These are phyloP conservation scores for Tetrahymena thermophila DNA, from an alignment of 73 alveolate genomes.

Conservation along the genomic window DNA sequence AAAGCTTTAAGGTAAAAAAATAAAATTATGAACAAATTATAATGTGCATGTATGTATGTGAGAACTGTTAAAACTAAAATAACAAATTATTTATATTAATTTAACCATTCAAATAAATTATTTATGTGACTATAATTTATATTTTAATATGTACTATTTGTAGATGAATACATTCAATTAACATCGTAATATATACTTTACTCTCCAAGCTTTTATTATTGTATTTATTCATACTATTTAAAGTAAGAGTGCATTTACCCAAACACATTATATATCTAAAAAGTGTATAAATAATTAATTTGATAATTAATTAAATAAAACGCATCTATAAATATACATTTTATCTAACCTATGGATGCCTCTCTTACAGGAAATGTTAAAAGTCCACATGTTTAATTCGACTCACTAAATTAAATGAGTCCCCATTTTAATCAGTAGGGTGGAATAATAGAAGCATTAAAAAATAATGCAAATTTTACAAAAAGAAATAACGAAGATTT, in stretches of 20 bases:
- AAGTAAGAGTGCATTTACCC: too few species aligned
- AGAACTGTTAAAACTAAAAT: too few species aligned
- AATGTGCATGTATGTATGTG: too few species aligned
- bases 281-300: background rate
- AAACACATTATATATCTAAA: too few species aligned
- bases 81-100: background rate
- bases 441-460: background rate
- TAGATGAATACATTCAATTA: background rate
- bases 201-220: background rate
- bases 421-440: background rate
- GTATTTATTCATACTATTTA: too few species aligned
- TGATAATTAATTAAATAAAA: background rate
- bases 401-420: background rate
- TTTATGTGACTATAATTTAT: too few species aligned
- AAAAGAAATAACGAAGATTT: background rate
- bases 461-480: too few species aligned
- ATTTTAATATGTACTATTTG: background rate
- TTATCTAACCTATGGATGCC: background rate
- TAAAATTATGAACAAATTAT: too few species aligned
- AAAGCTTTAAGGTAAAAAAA: too few species aligned
- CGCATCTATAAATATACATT: background rate
- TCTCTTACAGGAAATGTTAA: background rate
- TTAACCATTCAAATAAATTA: background rate
- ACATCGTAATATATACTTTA: too few species aligned
- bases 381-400: background rate